phyloP scores from a whole-genome alignment of 164 flowering plant genomes.

The Buxus sempervirens region DNA sequence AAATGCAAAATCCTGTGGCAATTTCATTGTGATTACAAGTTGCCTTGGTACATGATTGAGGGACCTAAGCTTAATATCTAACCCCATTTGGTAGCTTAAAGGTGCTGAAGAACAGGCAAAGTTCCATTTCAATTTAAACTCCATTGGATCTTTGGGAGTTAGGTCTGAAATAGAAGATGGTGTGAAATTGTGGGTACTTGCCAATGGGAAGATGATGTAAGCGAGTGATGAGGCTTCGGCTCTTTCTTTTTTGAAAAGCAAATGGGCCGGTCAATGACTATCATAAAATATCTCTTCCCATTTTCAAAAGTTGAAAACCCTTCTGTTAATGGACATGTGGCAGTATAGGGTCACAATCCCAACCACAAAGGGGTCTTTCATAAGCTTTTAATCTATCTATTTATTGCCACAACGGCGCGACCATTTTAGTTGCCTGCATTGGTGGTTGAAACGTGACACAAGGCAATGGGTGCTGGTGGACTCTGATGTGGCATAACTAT shows the following conservation, averaged over 20 bases:
- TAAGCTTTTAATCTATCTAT: background rate
- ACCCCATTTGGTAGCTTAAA: too few species aligned
- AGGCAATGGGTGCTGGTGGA: background rate
- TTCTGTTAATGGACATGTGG: background rate
- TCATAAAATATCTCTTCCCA: background rate
- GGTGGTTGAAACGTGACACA: background rate
- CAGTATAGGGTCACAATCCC: background rate
- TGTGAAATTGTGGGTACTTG: background rate
- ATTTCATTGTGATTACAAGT: too few species aligned
- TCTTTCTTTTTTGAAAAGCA: background rate
- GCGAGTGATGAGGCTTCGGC: background rate
- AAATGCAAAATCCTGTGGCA: too few species aligned
- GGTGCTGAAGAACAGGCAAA: too few species aligned
- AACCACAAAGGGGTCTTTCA: background rate
- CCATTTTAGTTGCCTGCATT: background rate
- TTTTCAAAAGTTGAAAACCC: too few species aligned
- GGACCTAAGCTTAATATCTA: too few species aligned
- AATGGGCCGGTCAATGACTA: background rate
- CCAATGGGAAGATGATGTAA: background rate
- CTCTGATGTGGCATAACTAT: background rate
- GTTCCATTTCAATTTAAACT: too few species aligned
- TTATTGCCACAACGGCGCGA: background rate
- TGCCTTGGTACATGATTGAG: too few species aligned
- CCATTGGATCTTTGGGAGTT: too few species aligned
- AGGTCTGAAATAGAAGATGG: background rate